These are phyloP conservation scores for Stemphylium beticola DNA, from an alignment of 2,329 filamentous ascomycete species.

Conservation along the genomic window DNA sequence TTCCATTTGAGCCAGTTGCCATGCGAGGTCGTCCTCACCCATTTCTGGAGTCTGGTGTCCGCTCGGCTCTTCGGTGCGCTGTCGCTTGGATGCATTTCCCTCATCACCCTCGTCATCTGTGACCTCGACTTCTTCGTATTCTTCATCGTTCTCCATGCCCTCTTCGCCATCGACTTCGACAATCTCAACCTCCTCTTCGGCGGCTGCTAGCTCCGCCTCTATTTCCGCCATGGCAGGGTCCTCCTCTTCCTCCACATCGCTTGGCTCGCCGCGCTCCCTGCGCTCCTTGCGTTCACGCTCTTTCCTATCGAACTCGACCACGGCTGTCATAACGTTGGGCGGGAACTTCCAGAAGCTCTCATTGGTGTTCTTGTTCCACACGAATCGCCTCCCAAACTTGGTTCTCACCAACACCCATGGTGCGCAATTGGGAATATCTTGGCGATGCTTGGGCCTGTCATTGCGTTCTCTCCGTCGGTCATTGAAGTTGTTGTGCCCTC, in stretches of 20 bases:
- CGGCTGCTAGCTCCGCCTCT: conserved; percentile 38
- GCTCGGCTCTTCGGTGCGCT: conserved; percentile 53
- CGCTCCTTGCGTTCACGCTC: conserved; percentile 72
- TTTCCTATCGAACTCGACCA: conserved; percentile 69
- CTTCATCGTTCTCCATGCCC: conserved; percentile 65
- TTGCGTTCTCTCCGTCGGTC: conserved; percentile 70
- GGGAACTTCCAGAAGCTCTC: conserved; percentile 96
- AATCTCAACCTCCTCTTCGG: conserved; percentile 41
- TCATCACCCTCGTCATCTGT: conserved; percentile 61
- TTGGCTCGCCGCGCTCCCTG: conserved; percentile 53
- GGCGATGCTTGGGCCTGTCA: conserved; percentile 82
- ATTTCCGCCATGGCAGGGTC: conserved; percentile 44
- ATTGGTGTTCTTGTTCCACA: conserved; percentile 84
- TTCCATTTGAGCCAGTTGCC: conserved; percentile 88
- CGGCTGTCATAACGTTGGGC: conserved; percentile 78
- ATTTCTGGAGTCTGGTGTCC: conserved; percentile 72
- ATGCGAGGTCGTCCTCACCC: conserved; percentile 92
- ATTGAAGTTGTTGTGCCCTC: conserved; percentile 63
- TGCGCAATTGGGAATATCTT: conserved; percentile 77
- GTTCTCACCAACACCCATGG: conserved; percentile 95
- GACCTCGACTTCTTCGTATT: conserved; percentile 80
- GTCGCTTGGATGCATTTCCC: conserved; percentile 56
- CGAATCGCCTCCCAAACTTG: conserved; percentile 86
- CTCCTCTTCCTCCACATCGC: conserved; percentile 37
- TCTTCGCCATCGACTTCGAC: conserved; percentile 48